Evolutionary conservation across 805 yeast genomes (phyloP).

Genomic region (Cyberlindnera xishuangbannaensis): DNA sequence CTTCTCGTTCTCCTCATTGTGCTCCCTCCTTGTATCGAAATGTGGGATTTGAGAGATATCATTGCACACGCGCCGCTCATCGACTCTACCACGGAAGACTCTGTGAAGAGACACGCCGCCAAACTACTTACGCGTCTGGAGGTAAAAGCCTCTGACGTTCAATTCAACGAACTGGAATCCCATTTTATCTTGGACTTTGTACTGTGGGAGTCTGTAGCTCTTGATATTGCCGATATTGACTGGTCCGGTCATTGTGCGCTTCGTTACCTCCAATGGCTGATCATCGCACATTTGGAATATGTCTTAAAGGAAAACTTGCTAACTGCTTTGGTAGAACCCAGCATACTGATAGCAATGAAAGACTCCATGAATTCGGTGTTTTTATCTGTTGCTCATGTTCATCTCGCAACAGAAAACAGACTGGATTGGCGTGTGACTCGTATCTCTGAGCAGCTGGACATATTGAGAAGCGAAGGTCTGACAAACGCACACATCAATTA

Average conservation of each 20-base stretch:
- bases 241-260: neutral
- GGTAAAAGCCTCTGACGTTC: no score
- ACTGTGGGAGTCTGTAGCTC: neutral
- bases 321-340: neutral
- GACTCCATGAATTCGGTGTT: neutral
- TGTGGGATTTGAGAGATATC: no score
- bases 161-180: no score
- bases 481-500: neutral
- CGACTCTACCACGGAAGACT: no score
- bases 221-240: neutral
- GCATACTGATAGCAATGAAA: neutral
- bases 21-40: no score
- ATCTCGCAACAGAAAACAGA: neutral
- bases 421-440: neutral
- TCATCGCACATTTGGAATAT: neutral
- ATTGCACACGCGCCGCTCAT: no score
- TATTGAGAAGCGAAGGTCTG: neutral
- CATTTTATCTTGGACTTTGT: neutral
- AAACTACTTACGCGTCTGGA: no score
- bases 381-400: neutral
- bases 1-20: no score
- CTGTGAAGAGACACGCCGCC: no score
- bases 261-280: neutral
- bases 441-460: neutral
- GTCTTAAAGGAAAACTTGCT: neutral